Conservation (phyloP, 2,329 filamentous ascomycete species). For the Aspergillus tamarii region DNA sequence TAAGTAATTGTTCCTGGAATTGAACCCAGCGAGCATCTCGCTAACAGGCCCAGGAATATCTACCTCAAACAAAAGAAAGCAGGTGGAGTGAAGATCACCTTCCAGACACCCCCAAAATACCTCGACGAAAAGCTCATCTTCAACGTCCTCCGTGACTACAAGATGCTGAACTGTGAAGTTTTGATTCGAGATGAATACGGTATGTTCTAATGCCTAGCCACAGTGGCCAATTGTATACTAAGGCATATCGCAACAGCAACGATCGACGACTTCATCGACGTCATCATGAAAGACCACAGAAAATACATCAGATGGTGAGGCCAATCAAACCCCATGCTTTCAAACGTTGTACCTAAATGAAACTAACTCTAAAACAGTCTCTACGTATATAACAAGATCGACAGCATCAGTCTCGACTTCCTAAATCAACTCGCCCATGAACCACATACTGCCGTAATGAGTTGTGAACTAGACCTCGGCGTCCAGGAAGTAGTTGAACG, state of each 20-base stretch:
- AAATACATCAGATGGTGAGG: conserved; percentile 83
- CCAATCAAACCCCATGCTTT: too few relatives aligned
- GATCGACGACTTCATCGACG: conserved; percentile 97
- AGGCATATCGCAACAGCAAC: conserved; percentile 61
- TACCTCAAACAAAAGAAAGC: conserved; percentile 96
- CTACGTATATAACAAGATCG: conserved; percentile 99
- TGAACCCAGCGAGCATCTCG: neutral
- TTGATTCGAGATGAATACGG: conserved; percentile 89
- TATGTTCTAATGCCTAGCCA: conserved; percentile 28
- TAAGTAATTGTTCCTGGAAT: conserved; percentile 48
- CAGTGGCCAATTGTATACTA: neutral
- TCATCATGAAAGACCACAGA: conserved; percentile 98
- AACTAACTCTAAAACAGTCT: conserved; percentile 54
- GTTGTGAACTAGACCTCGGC: conserved; percentile 91
- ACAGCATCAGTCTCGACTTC: conserved; percentile 90
- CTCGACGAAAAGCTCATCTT: conserved; percentile 98
- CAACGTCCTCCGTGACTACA: conserved; percentile 98
- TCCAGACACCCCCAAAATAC: conserved; percentile 83
- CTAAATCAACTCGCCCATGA: conserved; percentile 90
- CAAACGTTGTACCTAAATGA: too few relatives aligned
- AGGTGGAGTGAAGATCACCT: conserved; percentile 98
- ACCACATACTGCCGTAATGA: conserved; percentile 94
- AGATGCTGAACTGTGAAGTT: conserved; percentile 96
- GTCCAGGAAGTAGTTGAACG: conserved; percentile 91
- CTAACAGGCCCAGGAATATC: conserved; percentile 70